These are phyloP conservation scores for Malassezia psittaci DNA, from an alignment of 1,284 basidiomycete species.

Conservation along the genomic window DNA sequence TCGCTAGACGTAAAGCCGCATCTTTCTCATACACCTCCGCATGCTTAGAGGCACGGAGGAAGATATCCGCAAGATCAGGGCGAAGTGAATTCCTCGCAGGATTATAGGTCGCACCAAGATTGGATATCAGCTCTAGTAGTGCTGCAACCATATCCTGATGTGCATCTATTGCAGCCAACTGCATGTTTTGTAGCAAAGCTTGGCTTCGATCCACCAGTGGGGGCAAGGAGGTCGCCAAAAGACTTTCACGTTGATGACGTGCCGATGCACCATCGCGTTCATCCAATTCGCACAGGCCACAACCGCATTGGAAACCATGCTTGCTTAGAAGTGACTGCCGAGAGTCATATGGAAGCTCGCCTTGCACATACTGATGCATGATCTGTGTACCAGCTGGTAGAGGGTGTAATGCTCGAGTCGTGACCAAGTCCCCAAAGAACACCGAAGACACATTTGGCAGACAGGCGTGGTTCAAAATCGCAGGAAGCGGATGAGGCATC, in stretches of 20 bases:
- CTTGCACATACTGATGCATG: constrained; percentile 45
- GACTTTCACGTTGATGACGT: constrained; percentile 21
- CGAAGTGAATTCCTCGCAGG: constrained; percentile 18
- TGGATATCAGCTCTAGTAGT: constrained; percentile 22
- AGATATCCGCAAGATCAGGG: constrained; percentile 35
- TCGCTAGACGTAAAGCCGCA: constrained; percentile 16
- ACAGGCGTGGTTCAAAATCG: constrained; percentile 46
- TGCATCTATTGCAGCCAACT: constrained; percentile 15
- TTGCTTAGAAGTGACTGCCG: constrained; percentile 36
- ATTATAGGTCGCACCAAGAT: constrained; percentile 33
- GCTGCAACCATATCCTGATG: constrained; percentile 29
- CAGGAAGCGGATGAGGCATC: constrained; percentile 45
- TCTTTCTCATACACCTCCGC: constrained; percentile 20
- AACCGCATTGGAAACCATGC: constrained; percentile 40
- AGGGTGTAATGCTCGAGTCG: constrained; percentile 35
- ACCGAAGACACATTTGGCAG: constrained; percentile 45
- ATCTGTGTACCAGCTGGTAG: constrained; percentile 40
- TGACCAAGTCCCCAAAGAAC: constrained; percentile 43
- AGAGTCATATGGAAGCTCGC: constrained; percentile 33
- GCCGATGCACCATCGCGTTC: constrained; percentile 27
- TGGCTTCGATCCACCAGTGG: constrained; percentile 36
- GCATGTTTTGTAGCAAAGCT: constrained; percentile 26
- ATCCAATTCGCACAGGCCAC: constrained; percentile 36
- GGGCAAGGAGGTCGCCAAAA: constrained; percentile 27
- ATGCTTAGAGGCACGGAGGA: constrained; percentile 25